A percentile compares a stretch with the other conserved stretches of the same genome.
These are phyloP conservation scores for Nephelium lappaceum DNA, from an alignment of 345 rosid genomes.

Conservation along the genomic window DNA sequence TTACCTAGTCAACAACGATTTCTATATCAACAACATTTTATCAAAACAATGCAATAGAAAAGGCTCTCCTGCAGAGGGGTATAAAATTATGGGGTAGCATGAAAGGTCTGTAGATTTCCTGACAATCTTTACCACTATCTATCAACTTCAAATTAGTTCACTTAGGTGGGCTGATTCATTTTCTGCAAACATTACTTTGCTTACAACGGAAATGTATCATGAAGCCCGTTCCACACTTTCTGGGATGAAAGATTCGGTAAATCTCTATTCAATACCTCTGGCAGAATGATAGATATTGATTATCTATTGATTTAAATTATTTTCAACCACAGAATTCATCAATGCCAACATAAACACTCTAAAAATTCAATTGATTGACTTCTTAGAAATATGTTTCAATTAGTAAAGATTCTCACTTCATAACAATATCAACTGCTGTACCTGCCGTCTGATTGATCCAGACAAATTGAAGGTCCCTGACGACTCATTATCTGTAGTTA, in stretches of 20 bases:
- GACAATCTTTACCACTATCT: neutral
- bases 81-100: neutral
- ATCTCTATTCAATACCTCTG: neutral
- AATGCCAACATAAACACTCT: neutral
- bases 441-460: slow-evolving; percentile 97
- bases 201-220: neutral
- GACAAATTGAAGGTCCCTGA: slow-evolving; percentile 88
- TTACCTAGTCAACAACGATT: neutral
- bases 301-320: neutral
- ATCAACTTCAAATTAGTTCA: neutral
- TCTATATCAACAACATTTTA: neutral
- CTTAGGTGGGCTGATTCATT: neutral
- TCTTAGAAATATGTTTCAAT: neutral
- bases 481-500: slow-evolving; percentile 76
- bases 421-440: slow-evolving; percentile 25
- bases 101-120: neutral
- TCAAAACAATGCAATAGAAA: neutral
- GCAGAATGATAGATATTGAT: neutral
- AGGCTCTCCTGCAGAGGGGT: neutral
- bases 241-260: neutral
- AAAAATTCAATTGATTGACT: neutral
- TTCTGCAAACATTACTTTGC: neutral
- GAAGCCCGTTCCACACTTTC: neutral
- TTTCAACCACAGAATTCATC: neutral
- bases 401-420: neutral